Base-by-base conservation (phyloP, 768 basidiomycete genomes). In the Leucocoprinus birnbaumii region DNA sequence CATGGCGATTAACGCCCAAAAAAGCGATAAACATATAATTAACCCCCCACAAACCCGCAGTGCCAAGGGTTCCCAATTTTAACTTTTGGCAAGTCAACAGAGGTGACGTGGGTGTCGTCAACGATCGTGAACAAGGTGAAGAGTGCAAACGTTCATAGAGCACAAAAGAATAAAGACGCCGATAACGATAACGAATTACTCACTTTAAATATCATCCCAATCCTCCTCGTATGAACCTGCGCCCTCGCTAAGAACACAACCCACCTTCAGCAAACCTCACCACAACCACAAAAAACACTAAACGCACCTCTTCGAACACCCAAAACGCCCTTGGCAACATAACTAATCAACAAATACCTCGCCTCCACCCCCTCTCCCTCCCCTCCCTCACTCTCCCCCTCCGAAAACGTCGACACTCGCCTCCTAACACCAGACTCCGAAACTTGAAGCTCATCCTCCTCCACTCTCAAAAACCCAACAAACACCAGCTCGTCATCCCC, bases 151-250 rank as follows among this genome's bases (percentile, higher is more conserved):
- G 31, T 31, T 31, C 6, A 31, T 5, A 11, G 6, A 31, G 31
- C 31, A 31, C 5, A 31, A 11, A 31, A 9, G 13, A 21, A 11
- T 8, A 3, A 19, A n/a, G 13, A 22, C 7, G 22, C 19, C 11
- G 13, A 21, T 19, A 45, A 8, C 41, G 14, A 45, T 22, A 37
- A 45, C 14, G 4, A 16, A 43, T 60, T 63, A 31, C 65, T 53
- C 53, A 79, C 80, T 68, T 75, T 76, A 61, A 80, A 77, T 47
- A 77, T 65, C 25, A 68, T 68, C 16, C 76, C 76, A 51, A 80
- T 63, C 8, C 78, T 71, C 49, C 79, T 72, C 11, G 79, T 76
- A 59, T 79, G 75, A 9, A 80, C 78, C 26, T 79, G 67, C 3
- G 72, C 72, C 35, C 75, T 71, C 13, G 79, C 80, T 80, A 55